phyloP scores from a whole-genome alignment of 768 basidiomycete species.

The Ramaria sp. region DNA sequence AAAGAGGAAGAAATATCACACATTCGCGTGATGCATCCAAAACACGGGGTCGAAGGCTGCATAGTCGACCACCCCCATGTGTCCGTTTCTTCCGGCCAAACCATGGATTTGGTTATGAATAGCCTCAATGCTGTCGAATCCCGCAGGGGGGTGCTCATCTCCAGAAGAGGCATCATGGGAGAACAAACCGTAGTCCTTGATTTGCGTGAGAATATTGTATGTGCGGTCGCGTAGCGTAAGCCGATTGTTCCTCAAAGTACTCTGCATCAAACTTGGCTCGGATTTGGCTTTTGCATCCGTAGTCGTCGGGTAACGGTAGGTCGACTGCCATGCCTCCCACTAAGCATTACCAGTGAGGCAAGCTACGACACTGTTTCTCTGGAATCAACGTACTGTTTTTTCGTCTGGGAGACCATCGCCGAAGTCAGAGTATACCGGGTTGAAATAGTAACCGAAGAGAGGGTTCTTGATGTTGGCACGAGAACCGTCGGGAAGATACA shows the following conservation, averaged over 20 bases:
- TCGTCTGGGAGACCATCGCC: conserved; percentile 1
- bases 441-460: conserved; percentile 25
- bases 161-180: conserved; percentile 4
- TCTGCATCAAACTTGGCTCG: conserved; percentile 7
- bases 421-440: conserved; percentile 17
- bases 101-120: conserved; percentile 39
- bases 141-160: neutral
- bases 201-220: conserved; percentile 1
- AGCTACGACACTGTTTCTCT: neutral
- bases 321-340: conserved; percentile 20
- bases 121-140: conserved; percentile 24
- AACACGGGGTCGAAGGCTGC: conserved; percentile 44
- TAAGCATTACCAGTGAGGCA: neutral
- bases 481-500: conserved; percentile 24
- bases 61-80: conserved; percentile 24
- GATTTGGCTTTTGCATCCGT: conserved; percentile 22
- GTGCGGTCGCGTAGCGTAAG: conserved; percentile 9
- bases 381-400: conserved; percentile 3
- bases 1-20: neutral
- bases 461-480: conserved; percentile 23
- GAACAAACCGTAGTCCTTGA: conserved; percentile 6
- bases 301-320: conserved; percentile 22
- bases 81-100: conserved; percentile 29
- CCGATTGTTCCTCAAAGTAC: conserved; percentile 4
- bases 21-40: conserved; percentile 35